Base-by-base conservation (phyloP, 352 stramenopile genomes). In the Globisporangium spinosum region DNA sequence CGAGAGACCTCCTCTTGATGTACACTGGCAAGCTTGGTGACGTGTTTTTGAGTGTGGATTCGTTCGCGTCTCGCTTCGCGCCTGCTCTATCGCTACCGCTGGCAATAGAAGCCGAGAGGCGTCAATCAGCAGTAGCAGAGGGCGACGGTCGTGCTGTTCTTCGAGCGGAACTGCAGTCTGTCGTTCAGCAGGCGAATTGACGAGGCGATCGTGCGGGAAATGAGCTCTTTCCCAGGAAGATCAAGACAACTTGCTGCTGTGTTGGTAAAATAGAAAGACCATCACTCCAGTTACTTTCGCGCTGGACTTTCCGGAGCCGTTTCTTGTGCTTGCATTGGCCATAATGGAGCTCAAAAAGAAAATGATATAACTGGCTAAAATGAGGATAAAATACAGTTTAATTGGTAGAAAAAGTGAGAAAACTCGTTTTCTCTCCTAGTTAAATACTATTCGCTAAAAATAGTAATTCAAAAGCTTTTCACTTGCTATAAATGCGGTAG, bases 401-500 rank as follows among this genome's bases (percentile, higher is more conserved):
- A 23, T 51, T 51, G 43, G 43, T 23, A 23, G 43, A 51, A 51
- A 51, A 2, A 1, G 3, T 6, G 6, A 22, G 1, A 23, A 20
- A 51, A 23, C 0, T 20, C 25, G 13, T 58, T 58, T 22, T 32
- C 23, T 58, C 9, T 34, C 20, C 10, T 34, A 29, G 29, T 22
- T 4, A 9, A 40, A 29, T 27, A 29, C 23, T 47, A 34, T 76
- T 74, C 27, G 62, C 3, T 35, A 40, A 53, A 60, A 70, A 35
- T 6, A 17, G 17, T 62, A 45, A 22, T 4, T 7, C 9, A n/a
- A 32, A 15, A 1, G 6, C 2, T 13, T 43, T 13, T 34, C 5
- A 79, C 78, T 78, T 40, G 72, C 17, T 62, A 22, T 38, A 72
- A 79, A 67, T 34, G 1, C 20, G 22, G 23, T 51, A 13, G 22